Base-by-base conservation (phyloP, 75 land plant genomes). In the Pinus taeda region DNA sequence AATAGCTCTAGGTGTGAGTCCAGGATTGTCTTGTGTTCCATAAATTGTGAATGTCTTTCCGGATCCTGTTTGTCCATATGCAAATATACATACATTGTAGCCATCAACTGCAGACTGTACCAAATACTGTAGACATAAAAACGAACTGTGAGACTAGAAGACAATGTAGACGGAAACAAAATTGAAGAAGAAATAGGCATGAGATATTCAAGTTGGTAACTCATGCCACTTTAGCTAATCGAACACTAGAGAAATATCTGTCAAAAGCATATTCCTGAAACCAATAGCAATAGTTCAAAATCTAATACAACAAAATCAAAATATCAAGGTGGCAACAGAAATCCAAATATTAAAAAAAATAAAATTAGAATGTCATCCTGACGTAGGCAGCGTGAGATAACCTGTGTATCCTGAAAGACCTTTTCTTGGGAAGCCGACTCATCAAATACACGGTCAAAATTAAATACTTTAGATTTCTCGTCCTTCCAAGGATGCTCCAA, bases 51-150 rank as follows among this genome's bases (percentile, higher is more conserved):
- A 90, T 70, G 92, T 90, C 77, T 90, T 90, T n/a, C 91, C 91
- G 21, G 91, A 87, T 59, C 92, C 93, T 53, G 93, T 90, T 59
- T 90, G 93, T 29, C 93, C 93, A 84, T 88, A 91, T 66, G 93
- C 93, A 84, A 91, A 91, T 21, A 91, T 86, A 62, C 93, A 91
- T 21, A 88, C 88, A 65, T 91, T 91, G 74, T 59, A 90, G 60
- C 92, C 92, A 85, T 90, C 92, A 4, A 90, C 67, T 33, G 89
- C 88, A 29, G 93, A 91, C 71, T 91, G 84, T 26, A 91, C 65
- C 82, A 91, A 77, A 71, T 91, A 89, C 78, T 89, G 90, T 11
- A 83, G 81, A 37, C 20, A 73, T 79, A 17, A 42, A 42, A 69
- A 42, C 36, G 4, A 22, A 69, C 49, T 45, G 42, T 69, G 4